Base-by-base conservation (phyloP, 2,329 filamentous ascomycete genomes). In the Fonsecaea multimorphosa region DNA sequence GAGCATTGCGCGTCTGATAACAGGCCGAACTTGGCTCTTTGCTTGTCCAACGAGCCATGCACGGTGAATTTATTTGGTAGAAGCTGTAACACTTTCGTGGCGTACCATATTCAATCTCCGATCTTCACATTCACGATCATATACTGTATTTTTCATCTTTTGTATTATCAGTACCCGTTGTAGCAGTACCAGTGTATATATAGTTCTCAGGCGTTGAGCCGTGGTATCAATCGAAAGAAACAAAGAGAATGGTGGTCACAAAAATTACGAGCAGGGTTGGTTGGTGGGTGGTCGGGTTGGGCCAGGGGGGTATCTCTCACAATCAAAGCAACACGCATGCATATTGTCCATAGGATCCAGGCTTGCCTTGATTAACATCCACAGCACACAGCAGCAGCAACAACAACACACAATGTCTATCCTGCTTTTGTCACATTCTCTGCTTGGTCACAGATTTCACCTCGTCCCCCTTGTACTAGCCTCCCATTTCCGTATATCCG, bases 401-500 rank as follows among this genome's bases (percentile, higher is more conserved):
- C n/a, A n/a, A n/a, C 38, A 40, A 40, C 38, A 19, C 38, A 40
- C 4, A 49, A 49, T 24, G 44, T 49, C 44, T 49, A 49, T 49
- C 44, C 19, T 24, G 19, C 44, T 49, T 49, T 49, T 49, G 44
- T 5, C 19, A n/a, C n/a, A 6, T 16, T 6, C 44, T 14, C 27
- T 24, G 44, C 4, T 27, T 24, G n/a, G 44, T 49, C 9, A 49
- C 44, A 49, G 44, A 22, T 12, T 11, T 16, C 44, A 24, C 44
- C 12, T 49, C 44, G 7, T 49, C 44, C 19, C 1, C 44, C 22
- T 44, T 16, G 36, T 38, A 38, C 36, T 11, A 38, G 12, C 36
- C 40, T 12, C 40, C 40, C n/a, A 8, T 38, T n/a, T 14, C 24
- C 55, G 11, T 19, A 12, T 38, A 14, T 29, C 11, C 19, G 27